A percentile compares a stretch with the other conserved stretches of the same genome.
Evolutionary conservation across 495 filamentous ascomycete genomes (phyloP).

Genomic region (Lindgomyces ingoldianus): DNA sequence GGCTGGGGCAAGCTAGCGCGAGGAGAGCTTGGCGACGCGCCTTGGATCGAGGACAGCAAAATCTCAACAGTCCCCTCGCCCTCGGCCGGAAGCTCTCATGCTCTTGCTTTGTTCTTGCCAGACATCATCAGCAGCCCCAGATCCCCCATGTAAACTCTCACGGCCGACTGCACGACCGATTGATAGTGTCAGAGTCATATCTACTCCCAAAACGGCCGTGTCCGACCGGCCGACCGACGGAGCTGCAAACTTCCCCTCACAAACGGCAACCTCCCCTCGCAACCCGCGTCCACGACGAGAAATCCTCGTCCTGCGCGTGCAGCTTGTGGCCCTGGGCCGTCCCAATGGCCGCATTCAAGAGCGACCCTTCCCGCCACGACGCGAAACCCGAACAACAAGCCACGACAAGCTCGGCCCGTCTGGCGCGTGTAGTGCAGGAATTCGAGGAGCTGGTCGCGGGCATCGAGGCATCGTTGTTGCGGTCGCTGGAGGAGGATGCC

Average conservation of each 20-base stretch:
- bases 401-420: not conserved
- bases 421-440: constrained; percentile 22
- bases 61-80: not conserved
- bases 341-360: constrained; percentile 25
- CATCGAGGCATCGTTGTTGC: constrained; percentile 18
- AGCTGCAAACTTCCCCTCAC: not conserved
- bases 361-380: constrained; percentile 5
- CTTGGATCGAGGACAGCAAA: not conserved
- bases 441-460: constrained; percentile 21
- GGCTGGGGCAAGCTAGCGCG: not conserved
- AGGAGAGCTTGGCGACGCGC: not conserved
- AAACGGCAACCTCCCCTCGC: not conserved
- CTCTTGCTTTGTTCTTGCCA: not conserved
- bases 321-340: constrained; percentile 13
- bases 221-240: not conserved
- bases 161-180: not conserved
- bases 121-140: not conserved
- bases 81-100: not conserved
- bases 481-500: constrained; percentile 7
- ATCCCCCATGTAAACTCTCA: not conserved
- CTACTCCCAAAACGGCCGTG: constrained; percentile 39
- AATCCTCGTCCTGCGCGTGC: no score
- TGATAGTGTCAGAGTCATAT: constrained; percentile 38
- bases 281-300: not conserved
- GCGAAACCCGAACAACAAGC: constrained; percentile 2